Base-by-base conservation (phyloP, 768 basidiomycete species). In the Hygrocybe punicea region DNA sequence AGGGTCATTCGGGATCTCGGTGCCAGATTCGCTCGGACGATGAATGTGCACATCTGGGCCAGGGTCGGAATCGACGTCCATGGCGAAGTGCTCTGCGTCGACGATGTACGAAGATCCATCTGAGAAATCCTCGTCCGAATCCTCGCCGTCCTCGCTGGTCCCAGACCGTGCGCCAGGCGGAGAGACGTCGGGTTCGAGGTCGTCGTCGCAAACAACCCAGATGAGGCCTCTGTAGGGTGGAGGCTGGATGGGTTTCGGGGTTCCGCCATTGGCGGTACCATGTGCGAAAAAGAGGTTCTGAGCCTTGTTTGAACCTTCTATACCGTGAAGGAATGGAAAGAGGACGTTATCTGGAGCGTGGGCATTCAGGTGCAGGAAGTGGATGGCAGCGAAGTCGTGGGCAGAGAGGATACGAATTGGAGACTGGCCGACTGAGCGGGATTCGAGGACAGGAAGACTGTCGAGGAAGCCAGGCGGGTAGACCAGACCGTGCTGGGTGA, bases 241-340 rank as follows among this genome's bases (percentile, higher is more conserved):
- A 13, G 45, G 33, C 33, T 14, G 10, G 23, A 35, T 33, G 13
- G 53, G 16, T 17, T 37, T 69, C 24, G 71, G 64, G 11, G 60
- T 64, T 64, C 64, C 34, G 45, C 58, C 58, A 40, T 39, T 19
- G 11, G 9, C n/a, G 11, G 29, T 46, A 6, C 14, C 24, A 16
- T 46, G 36, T 10, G 82, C 78, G 67, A 95, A 95, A 78, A 94
- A 94, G 19, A 80, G 77, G 64, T 89, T 91, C 73, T 93, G 92
- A 0, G 85, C 84, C 14, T 81, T 71, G 66, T 92, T 91, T 57
- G 85, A 80, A 60, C 90, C 86, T 65, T 94, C 92, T 58, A 94
- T 78, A 44, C 92, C 90, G 64, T 94, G 93, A 14, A 93, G 74
- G 73, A 93, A 96, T 1, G 93, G 93, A 69, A 96, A 96, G 56